Base-by-base conservation (phyloP, 2,329 filamentous ascomycete genomes). In the Hymenoscyphus occultus region DNA sequence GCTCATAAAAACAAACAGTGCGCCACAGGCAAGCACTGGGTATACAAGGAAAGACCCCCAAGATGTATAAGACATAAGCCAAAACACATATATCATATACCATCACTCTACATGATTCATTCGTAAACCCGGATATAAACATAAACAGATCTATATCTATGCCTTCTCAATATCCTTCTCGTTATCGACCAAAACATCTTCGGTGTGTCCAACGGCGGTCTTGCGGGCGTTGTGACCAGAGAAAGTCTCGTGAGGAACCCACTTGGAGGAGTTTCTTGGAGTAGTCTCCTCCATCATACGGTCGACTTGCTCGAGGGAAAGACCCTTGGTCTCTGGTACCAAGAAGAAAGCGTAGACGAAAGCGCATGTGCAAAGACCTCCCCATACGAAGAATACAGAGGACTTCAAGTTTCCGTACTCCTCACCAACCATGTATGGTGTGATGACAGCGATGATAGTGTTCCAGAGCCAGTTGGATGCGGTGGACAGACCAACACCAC, bases 251-350 rank as follows among this genome's bases (percentile, higher is more conserved):
- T 72, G 70, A 12, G 73, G 73, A 22, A 70, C 69, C 73, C 73
- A 75, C 7, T 60, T 66, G 13, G 65, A 39, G 6, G 71, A 73
- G 2, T 72, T 71, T n/a, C 81, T 76, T 0, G 82, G 81, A 13
- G 73, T 76, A 5, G 78, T 77, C 69, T 83, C 80, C 63, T 79
- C 79, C 76, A 93, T 92, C 59, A 93, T 78, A 78, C 90, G 84
- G 73, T 96, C 91, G 66, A 96, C 88, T 77, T 95, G 85, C 77
- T 96, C 91, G 35, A 95, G 85, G 0, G 85, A 87, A 12, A 93
- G 83, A n/a, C 90, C 90, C 83, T 95, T 96, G 66, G 92, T 96
- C 81, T 95, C 92, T 74, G 93, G 93, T 73, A 96, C 86, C 77
- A 87, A 86, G 76, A 90, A 89, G 75, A 85, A 90, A 22, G 90